A percentile compares a stretch with the other conserved stretches of the same genome.
phyloP scores from a whole-genome alignment of 2,329 filamentous ascomycete genomes.

The Fusarium pininemorale region DNA sequence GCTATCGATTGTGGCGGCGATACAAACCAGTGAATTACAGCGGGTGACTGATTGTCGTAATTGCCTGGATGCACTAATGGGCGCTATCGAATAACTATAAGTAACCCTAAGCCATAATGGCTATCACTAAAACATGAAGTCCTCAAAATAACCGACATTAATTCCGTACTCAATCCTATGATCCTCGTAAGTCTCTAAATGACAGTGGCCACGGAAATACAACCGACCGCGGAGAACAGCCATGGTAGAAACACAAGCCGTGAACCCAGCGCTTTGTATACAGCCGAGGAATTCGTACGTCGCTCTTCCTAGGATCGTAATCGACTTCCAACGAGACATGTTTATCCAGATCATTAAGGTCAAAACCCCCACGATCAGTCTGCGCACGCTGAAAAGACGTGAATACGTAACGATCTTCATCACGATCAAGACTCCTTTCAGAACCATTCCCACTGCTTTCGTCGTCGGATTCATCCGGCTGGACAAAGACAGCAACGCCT shows the following conservation, averaged over 20 bases:
- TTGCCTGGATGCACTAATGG: no score
- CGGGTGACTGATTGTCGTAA: no score
- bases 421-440: neutral
- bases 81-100: no score
- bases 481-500: neutral
- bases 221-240: fast-evolving
- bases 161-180: no score
- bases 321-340: neutral
- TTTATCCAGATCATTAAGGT: neutral
- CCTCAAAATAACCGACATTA: no score
- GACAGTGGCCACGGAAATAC: neutral
- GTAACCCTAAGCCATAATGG: no score
- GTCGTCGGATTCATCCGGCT: neutral
- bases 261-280: neutral
- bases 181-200: fast-evolving
- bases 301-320: neutral
- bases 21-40: no score
- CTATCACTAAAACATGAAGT: no score
- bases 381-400: neutral
- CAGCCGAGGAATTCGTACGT: neutral
- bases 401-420: neutral
- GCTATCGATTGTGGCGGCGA: no score
- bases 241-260: neutral
- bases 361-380: neutral
- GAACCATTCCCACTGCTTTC: neutral